Base-by-base conservation (phyloP, 2,329 filamentous ascomycete species). In the Diaporthe eres region DNA sequence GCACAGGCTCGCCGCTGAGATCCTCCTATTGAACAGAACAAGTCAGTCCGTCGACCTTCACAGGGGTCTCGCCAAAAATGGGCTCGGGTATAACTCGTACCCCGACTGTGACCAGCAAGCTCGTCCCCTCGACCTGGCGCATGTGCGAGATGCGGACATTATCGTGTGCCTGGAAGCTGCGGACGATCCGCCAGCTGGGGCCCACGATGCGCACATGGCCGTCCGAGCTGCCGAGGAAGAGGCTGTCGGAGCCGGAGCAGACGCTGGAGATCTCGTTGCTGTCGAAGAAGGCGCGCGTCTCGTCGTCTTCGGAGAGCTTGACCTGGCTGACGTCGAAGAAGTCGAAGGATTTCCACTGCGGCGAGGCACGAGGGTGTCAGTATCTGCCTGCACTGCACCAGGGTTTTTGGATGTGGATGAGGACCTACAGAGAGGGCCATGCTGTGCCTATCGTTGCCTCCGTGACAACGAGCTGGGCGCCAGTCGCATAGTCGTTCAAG, bases 291-390 rank as follows among this genome's bases (percentile, higher is more conserved):
- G 92, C 90, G 80, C 92, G 92, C 83, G 92, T 93, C 13, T 77
- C 75, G 83, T 97, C 95, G 81, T 93, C 93, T 84, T 97, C 94
- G 80, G 90, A 90, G 81, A 96, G 90, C 82, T 93, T 92, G 84
- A 98, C 92, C 83, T 94, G 93, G 83, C 92, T 92, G 84, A 98
- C 95, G 86, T 98, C 95, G 91, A 99, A 98, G 92, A 99, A 99
- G 90, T 98, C 96, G 88, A 99, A 99, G 80, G 94, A 93, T 94
- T 98, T 98, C 96, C 97, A 98, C 96, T 98, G 79, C 31, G 31
- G n/a, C 7, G 12, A 39, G 12, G 37, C 25, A 3, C 6, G 53
- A 7, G 1, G 22, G 25, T 55, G 71, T 73, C n/a, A 75, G 63
- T 49, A 1, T 9, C 4, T 44, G 49, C 3, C 1, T 42, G 2